A percentile compares a stretch with the other conserved stretches of the same genome.
These are phyloP conservation scores for Scedosporium dehoogii DNA, from an alignment of 2,329 filamentous ascomycete genomes.

Conservation along the genomic window DNA sequence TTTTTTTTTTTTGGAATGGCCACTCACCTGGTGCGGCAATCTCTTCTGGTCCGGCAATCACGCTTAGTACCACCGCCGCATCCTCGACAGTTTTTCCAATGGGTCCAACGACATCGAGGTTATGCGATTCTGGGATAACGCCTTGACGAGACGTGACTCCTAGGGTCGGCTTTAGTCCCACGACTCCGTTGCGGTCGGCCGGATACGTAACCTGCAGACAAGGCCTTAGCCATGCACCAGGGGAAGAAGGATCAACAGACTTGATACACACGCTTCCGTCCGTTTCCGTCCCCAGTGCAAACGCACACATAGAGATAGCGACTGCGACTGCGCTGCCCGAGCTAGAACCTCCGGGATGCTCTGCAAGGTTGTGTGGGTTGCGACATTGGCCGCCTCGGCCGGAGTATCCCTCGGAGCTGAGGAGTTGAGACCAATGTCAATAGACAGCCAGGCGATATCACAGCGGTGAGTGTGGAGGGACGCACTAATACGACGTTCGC, in stretches of 20 bases:
- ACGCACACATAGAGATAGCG: conserved; percentile 50
- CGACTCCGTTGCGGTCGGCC: conserved; percentile 56
- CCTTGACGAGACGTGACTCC: conserved; percentile 56
- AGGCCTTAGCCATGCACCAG: not conserved
- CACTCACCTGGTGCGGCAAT: conserved; percentile 50
- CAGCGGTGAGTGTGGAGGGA: not conserved
- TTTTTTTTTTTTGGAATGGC: too few species aligned
- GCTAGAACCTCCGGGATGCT: conserved; percentile 59
- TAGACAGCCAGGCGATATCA: not conserved
- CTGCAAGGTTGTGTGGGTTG: conserved; percentile 58
- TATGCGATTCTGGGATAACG: conserved; percentile 55
- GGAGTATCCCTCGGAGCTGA: conserved; percentile 52
- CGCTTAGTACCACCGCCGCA: conserved; percentile 55
- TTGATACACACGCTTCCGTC: conserved; percentile 40
- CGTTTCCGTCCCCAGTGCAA: conserved; percentile 64
- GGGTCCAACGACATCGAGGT: conserved; percentile 60
- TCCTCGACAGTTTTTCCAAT: conserved; percentile 62
- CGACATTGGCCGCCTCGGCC: conserved; percentile 53
- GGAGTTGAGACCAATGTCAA: not conserved
- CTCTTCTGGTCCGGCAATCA: too few species aligned
- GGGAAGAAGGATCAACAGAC: not conserved
- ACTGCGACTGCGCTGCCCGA: conserved; percentile 58
- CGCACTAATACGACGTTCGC: conserved; percentile 50
- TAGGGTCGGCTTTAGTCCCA: conserved; percentile 69
- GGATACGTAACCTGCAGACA: conserved; percentile 51